phyloP scores from a whole-genome alignment of 345 rosid species.

The Melastoma malabathricum region DNA sequence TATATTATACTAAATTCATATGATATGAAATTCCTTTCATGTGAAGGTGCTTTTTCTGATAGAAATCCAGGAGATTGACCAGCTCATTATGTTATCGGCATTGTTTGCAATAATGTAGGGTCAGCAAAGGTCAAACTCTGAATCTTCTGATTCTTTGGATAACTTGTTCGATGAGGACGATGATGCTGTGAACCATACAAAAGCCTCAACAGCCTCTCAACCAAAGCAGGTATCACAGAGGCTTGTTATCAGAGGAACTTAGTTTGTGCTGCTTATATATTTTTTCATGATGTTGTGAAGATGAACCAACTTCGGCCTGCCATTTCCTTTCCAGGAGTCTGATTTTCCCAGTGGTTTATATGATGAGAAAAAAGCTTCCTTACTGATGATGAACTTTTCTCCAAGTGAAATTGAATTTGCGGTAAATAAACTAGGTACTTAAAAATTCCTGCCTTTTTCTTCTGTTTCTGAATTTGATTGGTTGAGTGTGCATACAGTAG shows the following conservation, averaged over 20 bases:
- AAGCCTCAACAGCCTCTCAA: slow-evolving; percentile 13
- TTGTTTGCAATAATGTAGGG: slow-evolving; percentile 5
- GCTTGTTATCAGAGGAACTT: too few species aligned
- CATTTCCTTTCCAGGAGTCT: slow-evolving; percentile 38
- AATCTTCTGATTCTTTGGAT: slow-evolving; percentile 18
- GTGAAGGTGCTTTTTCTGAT: too few species aligned
- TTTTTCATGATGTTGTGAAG: too few species aligned
- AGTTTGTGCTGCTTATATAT: too few species aligned
- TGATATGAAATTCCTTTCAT: too few species aligned
- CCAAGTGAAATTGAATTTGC: slow-evolving; percentile 55
- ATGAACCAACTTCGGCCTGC: background rate
- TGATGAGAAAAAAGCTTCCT: slow-evolving; percentile 36
- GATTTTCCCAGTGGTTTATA: slow-evolving; percentile 25
- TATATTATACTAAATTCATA: too few species aligned
- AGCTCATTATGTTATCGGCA: background rate
- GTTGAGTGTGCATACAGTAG: background rate
- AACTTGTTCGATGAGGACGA: slow-evolving; percentile 29
- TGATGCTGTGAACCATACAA: slow-evolving; percentile 15
- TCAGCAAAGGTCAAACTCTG: slow-evolving; percentile 9
- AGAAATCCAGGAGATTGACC: too few species aligned
- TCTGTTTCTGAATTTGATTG: background rate
- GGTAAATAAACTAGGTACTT: slow-evolving; percentile 59
- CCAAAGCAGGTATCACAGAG: slow-evolving; percentile 40
- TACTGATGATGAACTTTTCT: slow-evolving; percentile 66
- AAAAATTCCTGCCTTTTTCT: background rate